Base-by-base conservation (phyloP, 2,329 filamentous ascomycete species). In the Cladosporium austrohemisphaericum region DNA sequence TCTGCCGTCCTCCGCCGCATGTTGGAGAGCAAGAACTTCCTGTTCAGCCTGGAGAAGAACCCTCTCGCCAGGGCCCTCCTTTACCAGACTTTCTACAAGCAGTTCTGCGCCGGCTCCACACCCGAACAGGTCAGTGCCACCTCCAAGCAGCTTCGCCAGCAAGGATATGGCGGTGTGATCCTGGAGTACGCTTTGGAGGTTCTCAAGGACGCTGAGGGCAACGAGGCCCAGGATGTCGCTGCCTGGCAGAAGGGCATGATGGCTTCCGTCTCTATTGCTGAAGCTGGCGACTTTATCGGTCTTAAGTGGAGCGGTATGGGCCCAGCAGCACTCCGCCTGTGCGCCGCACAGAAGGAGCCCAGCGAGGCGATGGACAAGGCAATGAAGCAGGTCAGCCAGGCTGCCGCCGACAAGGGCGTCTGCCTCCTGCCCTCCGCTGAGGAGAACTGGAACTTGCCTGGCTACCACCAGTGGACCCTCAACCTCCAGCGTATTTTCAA, bases 51-150 rank as follows among this genome's bases (percentile, higher is more conserved):
- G 4, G 88, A 94, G 63, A 75, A 71, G 45, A 95, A 95, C 64
- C 81, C 81, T 0, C 38, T 92, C 1, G 75, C 95, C 13, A 78
- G 82, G 35, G 79, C 74, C 52, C 64, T 90, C 33, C 74, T 95
- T 41, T 89, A 90, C 65, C 80, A 83, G 63, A 94, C 88, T 0
- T 90, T 95, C 60, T 95, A 95, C 66, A 82, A 83, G 19, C 91
- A 96, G 61, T 96, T 95, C 68, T 96, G 91, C 67, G 88, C 88
- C 0, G 91, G 91, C 22, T 86, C 90, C 68, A 85, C 80, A 41
- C 74, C 78, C 0, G 60, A 66, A 1, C 87, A 95, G 67, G 85
- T 94, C 2, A 72, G 75, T 33, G 69, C 65, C 23, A 90, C 85
- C 0, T 79, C 89, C 23, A 64, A 75, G 1, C 72, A 76, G 2